Conservation (phyloP, 768 basidiomycete species). For the Erythrobasidium yunnanense region DNA sequence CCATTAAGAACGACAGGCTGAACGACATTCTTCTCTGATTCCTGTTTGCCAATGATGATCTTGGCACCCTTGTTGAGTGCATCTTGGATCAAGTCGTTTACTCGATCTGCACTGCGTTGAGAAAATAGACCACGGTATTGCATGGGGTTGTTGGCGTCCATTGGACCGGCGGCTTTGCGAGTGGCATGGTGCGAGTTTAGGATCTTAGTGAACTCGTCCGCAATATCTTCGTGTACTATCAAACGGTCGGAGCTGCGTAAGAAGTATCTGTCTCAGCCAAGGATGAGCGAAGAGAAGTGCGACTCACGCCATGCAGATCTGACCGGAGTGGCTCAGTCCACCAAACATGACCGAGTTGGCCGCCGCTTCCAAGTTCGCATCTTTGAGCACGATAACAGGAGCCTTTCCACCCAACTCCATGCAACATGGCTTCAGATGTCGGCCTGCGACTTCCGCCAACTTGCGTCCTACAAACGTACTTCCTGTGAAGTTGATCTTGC, state of each 20-base stretch:
- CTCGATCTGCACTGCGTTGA: not conserved
- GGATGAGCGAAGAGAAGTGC: not conserved
- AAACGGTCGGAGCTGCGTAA: slow-evolving; percentile 5
- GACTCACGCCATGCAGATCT: slow-evolving; percentile 30
- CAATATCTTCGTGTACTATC: slow-evolving; percentile 17
- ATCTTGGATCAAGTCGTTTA: not conserved
- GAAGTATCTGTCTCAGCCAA: not conserved
- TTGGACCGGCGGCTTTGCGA: not conserved
- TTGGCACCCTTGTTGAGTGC: slow-evolving; percentile 45
- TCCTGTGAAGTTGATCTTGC: slow-evolving; percentile 37
- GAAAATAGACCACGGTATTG: not conserved
- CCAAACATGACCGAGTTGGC: slow-evolving; percentile 32
- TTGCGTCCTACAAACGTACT: slow-evolving; percentile 39
- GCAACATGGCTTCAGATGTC: slow-evolving; percentile 42
- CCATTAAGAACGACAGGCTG: slow-evolving; percentile 14
- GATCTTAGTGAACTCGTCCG: not conserved
- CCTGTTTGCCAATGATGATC: slow-evolving; percentile 89
- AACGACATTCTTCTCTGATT: slow-evolving; percentile 48
- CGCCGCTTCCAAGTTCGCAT: slow-evolving; percentile 41
- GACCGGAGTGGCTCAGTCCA: slow-evolving; percentile 37
- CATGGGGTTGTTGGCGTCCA: not conserved
- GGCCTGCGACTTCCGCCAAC: slow-evolving; percentile 41
- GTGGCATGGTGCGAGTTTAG: not conserved
- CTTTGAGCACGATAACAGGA: slow-evolving; percentile 41
- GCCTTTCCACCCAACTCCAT: slow-evolving; percentile 44